phyloP scores from a whole-genome alignment of 352 stramenopile genomes.

The Globisporangium nagaii region DNA sequence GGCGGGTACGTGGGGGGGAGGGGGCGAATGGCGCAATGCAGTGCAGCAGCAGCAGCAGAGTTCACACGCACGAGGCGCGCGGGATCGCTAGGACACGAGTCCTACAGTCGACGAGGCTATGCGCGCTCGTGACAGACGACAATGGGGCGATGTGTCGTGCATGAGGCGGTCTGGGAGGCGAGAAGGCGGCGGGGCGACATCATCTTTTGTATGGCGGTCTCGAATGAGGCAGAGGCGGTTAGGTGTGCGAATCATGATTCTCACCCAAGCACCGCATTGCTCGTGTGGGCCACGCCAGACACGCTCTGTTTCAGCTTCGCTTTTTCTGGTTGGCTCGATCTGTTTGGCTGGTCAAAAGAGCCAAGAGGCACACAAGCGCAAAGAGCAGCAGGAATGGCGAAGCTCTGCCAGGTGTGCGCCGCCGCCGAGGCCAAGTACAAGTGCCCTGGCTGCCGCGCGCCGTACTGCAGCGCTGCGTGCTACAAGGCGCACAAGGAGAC shows the following conservation, averaged over 20 bases:
- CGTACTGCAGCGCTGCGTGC: constrained; percentile 73
- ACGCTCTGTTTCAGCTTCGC: too few relatives aligned
- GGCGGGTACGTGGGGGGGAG: background rate
- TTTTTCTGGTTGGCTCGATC: background rate
- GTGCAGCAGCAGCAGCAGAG: background rate
- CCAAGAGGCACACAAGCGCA: constrained; percentile 12
- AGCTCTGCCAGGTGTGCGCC: constrained; percentile 51
- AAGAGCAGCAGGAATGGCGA: constrained; percentile 25
- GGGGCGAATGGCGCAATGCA: constrained; percentile 1
- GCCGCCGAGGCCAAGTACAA: constrained; percentile 75
- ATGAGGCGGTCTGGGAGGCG: background rate
- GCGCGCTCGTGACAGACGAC: background rate
- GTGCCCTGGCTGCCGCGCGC: constrained; percentile 58
- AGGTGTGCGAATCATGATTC: background rate
- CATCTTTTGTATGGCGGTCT: background rate
- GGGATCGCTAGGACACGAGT: background rate
- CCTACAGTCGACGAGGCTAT: constrained; percentile 2
- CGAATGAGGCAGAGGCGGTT: too few relatives aligned
- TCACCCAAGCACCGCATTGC: background rate
- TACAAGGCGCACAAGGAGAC: constrained; percentile 81
- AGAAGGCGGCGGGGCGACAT: background rate
- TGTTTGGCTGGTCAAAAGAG: constrained; percentile 5
- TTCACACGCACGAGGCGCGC: background rate
- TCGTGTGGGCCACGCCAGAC: background rate
- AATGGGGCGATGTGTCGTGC: background rate